Conservation (phyloP, 805 yeast genomes). For the Metschnikowia henanensis region DNA sequence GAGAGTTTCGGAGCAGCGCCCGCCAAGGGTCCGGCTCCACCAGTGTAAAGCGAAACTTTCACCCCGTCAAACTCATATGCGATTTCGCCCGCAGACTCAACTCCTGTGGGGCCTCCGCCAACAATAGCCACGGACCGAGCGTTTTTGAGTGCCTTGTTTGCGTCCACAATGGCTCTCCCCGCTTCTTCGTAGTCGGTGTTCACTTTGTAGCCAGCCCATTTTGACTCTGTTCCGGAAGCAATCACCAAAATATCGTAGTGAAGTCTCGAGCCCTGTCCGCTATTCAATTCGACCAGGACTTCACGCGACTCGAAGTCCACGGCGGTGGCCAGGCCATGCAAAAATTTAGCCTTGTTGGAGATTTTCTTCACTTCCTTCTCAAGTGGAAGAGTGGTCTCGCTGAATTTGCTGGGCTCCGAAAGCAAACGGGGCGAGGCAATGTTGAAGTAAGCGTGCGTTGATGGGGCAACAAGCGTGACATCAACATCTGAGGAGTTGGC, state of each 20-base stretch:
- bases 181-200: slow-evolving; percentile 19
- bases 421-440: slow-evolving; percentile 35
- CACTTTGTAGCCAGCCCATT: slow-evolving; percentile 27
- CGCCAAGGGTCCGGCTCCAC: slow-evolving; percentile 11
- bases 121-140: slow-evolving; percentile 34
- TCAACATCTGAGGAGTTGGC: slow-evolving; percentile 3
- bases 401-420: slow-evolving; percentile 23
- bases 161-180: slow-evolving; percentile 17
- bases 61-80: slow-evolving; percentile 20
- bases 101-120: slow-evolving; percentile 42
- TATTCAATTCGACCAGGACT: slow-evolving; percentile 15
- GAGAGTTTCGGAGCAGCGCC: slow-evolving; percentile 1
- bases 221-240: slow-evolving; percentile 33
- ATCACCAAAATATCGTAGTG: slow-evolving; percentile 35
- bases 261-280: slow-evolving; percentile 10
- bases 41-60: slow-evolving; percentile 27
- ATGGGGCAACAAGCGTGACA: slow-evolving; percentile 29
- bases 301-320: slow-evolving; percentile 27
- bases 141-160: slow-evolving; percentile 16
- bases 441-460: slow-evolving; percentile 24
- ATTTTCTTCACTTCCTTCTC: slow-evolving; percentile 19
- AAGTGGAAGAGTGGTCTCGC: slow-evolving; percentile 20
- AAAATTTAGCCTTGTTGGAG: slow-evolving; percentile 18
- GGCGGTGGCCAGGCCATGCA: slow-evolving; percentile 26
- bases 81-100: slow-evolving; percentile 39